A percentile compares a stretch with the other conserved stretches of the same genome.
Evolutionary conservation across 306 rosid genomes (phyloP).

Genomic region (Gleditsia sinensis): DNA sequence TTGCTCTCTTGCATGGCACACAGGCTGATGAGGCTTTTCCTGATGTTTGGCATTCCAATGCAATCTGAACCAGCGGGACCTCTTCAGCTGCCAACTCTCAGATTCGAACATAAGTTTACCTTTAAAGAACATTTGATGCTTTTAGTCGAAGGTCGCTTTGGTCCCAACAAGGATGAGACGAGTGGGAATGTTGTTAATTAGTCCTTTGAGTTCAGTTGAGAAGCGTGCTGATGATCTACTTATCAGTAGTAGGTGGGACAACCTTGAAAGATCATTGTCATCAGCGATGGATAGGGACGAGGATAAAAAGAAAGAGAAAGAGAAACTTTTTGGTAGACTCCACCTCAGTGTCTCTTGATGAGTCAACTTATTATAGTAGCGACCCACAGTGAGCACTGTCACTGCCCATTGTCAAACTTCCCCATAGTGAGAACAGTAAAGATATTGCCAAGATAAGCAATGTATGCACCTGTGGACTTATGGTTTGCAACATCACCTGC

Average conservation of each 20-base stretch:
- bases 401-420: conserved; percentile 75
- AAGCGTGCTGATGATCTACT: conserved; percentile 80
- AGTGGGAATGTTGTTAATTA: conserved; percentile 63
- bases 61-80: conserved; percentile 56
- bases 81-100: conserved; percentile 49
- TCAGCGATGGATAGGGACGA: conserved; percentile 68
- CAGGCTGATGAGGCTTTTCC: conserved; percentile 99
- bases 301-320: conserved; percentile 50
- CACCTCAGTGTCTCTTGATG: conserved; percentile 81
- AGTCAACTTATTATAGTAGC: conserved; percentile 81
- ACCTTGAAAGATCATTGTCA: conserved; percentile 66
- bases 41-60: conserved; percentile 96
- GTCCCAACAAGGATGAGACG: conserved; percentile 71
- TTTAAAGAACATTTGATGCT: conserved; percentile 75
- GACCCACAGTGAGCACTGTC: too few species aligned
- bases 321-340: conserved; percentile 60
- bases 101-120: conserved; percentile 79
- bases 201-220: conserved; percentile 58
- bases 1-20: conserved; percentile 94
- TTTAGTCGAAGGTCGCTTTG: conserved; percentile 71
- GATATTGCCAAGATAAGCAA: too few species aligned
- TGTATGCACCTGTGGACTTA: too few species aligned
- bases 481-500: too few species aligned
- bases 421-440: conserved; percentile 86
- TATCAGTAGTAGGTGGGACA: conserved; percentile 60